Percentiles rank a stretch among this genome's conserved stretches.
Evolutionary conservation across 164 flowering plant species (phyloP).

Genomic region (Stephania japonica): DNA sequence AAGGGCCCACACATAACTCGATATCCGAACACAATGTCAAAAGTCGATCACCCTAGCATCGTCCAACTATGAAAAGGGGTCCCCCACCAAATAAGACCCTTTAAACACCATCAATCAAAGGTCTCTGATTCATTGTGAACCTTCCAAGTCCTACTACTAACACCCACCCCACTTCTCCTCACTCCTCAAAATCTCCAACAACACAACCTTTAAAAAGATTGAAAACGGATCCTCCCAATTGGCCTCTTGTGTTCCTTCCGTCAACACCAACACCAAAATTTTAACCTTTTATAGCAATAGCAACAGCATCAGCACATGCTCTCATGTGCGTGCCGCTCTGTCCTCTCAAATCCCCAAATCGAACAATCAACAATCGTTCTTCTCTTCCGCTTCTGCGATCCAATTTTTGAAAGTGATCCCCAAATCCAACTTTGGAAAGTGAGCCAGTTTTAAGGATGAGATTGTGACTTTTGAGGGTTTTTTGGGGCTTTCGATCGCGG

Average conservation of each 20-base stretch:
- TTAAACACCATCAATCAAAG: too few relatives aligned
- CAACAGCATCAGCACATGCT: constrained; percentile 1
- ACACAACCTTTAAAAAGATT: neutral
- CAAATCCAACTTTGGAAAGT: constrained; percentile 1
- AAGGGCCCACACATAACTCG: too few relatives aligned
- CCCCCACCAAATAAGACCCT: too few relatives aligned
- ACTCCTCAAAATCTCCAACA: neutral
- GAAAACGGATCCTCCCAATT: neutral
- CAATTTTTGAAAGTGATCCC: neutral
- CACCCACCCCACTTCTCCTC: too few relatives aligned
- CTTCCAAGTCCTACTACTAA: too few relatives aligned
- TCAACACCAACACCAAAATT: neutral
- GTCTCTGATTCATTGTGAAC: too few relatives aligned
- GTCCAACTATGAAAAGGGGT: too few relatives aligned
- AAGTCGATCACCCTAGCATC: too few relatives aligned
- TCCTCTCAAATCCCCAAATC: neutral
- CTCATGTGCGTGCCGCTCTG: neutral
- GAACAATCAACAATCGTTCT: neutral
- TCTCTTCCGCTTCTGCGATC: neutral
- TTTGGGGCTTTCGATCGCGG: too few relatives aligned
- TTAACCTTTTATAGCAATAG: neutral
- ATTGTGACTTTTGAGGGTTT: constrained; percentile 32
- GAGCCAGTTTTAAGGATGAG: constrained; percentile 9
- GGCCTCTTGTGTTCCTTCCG: neutral
- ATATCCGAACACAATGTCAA: too few relatives aligned